A percentile compares a stretch with the other conserved stretches of the same genome.
Conservation (phyloP, 352 stramenopile species). For the Paralagenidium karlingii region DNA sequence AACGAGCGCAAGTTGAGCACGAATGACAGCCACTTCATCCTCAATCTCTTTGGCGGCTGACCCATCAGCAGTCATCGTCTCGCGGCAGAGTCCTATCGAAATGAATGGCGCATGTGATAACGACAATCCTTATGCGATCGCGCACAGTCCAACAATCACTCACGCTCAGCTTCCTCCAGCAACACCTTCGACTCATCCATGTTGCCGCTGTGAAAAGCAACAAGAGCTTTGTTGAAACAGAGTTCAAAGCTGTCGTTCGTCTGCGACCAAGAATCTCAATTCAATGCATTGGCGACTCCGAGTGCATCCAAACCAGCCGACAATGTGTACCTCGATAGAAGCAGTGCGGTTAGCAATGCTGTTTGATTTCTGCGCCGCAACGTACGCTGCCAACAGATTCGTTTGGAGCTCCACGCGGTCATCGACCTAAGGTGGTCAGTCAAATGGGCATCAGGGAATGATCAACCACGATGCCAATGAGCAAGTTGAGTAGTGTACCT, state of each 20-base stretch:
- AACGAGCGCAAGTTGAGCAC: constrained; percentile 59
- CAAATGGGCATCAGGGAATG: neutral
- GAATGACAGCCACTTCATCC: constrained; percentile 58
- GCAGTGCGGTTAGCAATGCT: too few relatives aligned
- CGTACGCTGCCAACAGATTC: constrained; percentile 65
- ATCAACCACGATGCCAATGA: neutral
- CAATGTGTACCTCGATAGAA: too few relatives aligned
- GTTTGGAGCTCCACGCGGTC: constrained; percentile 67
- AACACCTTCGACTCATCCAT: constrained; percentile 29
- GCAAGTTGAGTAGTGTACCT: constrained; percentile 3
- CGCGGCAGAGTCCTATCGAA: constrained; percentile 45
- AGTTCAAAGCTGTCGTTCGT: constrained; percentile 68
- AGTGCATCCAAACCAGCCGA: too few relatives aligned
- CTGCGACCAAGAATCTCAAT: too few relatives aligned
- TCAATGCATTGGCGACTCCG: too few relatives aligned
- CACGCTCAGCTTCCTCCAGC: constrained; percentile 48
- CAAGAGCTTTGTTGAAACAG: constrained; percentile 77
- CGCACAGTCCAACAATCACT: constrained; percentile 5
- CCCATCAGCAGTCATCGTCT: constrained; percentile 38
- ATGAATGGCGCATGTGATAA: too few relatives aligned
- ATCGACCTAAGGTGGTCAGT: constrained; percentile 22
- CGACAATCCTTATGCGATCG: too few relatives aligned
- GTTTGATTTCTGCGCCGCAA: too few relatives aligned
- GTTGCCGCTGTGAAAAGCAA: constrained; percentile 51
- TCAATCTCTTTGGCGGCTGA: constrained; percentile 43